Base-by-base conservation (phyloP, 2,329 filamentous ascomycete species). In the Cytospora schulzeri region DNA sequence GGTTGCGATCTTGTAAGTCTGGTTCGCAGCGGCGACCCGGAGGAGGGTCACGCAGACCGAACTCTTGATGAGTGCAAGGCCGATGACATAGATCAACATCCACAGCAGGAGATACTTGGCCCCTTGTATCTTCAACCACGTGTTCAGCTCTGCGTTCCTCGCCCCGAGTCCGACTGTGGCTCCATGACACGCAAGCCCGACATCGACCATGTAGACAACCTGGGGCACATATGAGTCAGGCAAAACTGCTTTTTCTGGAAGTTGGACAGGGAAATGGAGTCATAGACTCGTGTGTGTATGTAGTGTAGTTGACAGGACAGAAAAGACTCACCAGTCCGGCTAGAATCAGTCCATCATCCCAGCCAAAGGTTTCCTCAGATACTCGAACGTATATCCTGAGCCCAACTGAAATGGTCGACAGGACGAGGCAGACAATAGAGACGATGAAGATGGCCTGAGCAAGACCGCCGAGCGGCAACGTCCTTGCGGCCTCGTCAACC, bases 81-180 rank as follows among this genome's bases (percentile, higher is more conserved):
- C 65, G n/a, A 67, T 3, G 12, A 69, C 60, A 31, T 71, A 71
- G 11, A 71, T 14, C 63, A 70, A 53, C 68, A 71, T 68, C 69
- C 69, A 70, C 4, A 70, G 17, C 63, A 70, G 67, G 14, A 69
- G 64, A 50, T 69, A 71, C 41, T 69, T 71, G 17, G 52, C 63
- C 14, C 58, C 62, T 51, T 70, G 33, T 8, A 66, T 51, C 9
- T 22, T 29, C 45, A 70, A 54, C 35, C 59, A 64, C 4, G 31
- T 24, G 35, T 69, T 71, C 1, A 71, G 28, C 7, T 67, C 45
- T 17, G n/a, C 45, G 28, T 70, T 63, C 14, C 26, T 54, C 31
- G 62, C 57, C n/a, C 69, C 69, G n/a, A 71, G 66, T 28, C 69
- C 69, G 11, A 67, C 69, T 5, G 52, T 61, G 26, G 57, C 50